Conservation (phyloP, 768 basidiomycete species). For the Xerocomus spinulosus region DNA sequence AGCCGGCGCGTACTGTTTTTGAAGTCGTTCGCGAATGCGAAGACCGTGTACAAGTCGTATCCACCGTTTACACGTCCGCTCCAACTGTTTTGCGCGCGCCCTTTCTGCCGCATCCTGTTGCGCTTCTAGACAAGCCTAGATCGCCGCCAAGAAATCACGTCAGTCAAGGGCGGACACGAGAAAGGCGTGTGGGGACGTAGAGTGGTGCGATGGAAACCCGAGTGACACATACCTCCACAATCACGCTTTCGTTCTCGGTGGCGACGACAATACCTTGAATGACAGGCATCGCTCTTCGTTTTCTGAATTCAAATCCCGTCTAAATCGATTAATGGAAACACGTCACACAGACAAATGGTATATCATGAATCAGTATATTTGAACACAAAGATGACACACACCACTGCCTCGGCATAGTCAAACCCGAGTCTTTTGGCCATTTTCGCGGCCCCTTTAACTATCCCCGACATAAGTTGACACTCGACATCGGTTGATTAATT, state of each 20-base stretch:
- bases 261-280: conserved; percentile 86
- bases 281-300: conserved; percentile 81
- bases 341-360: conserved; percentile 1
- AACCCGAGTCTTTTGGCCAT: conserved; percentile 83
- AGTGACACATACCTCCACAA: conserved; percentile 63
- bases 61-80: conserved; percentile 85
- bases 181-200: not conserved
- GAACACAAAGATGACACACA: conserved; percentile 40
- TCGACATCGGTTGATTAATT: conserved; percentile 7
- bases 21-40: conserved; percentile 77
- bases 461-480: conserved; percentile 5
- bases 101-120: conserved; percentile 76
- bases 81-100: conserved; percentile 68
- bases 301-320: conserved; percentile 97
- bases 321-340: conserved; percentile 29
- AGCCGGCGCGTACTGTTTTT: conserved; percentile 61
- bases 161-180: conserved; percentile 4
- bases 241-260: conserved; percentile 62
- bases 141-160: conserved; percentile 11
- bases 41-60: conserved; percentile 82
- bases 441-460: conserved; percentile 85
- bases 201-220: conserved; percentile 2
- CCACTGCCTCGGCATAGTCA: conserved; percentile 93
- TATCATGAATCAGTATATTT: conserved; percentile 1
- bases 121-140: conserved; percentile 80